Conservation (phyloP, 768 basidiomycete genomes). For the Kwoniella newhampshirensis region DNA sequence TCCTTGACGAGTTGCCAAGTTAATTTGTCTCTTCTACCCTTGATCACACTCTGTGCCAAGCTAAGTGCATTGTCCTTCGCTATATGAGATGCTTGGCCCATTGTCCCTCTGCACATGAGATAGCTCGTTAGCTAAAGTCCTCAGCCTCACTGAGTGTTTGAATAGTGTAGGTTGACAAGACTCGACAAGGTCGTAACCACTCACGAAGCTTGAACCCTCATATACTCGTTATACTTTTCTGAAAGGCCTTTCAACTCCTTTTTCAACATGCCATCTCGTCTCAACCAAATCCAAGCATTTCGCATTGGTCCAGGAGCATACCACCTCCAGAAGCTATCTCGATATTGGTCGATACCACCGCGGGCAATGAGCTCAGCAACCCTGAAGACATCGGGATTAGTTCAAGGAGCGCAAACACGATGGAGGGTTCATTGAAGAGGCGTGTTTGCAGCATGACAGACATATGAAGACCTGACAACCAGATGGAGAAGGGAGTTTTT, state of each 20-base stretch:
- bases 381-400: too few species aligned
- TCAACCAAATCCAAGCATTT: constrained; percentile 4
- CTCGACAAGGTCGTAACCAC: not conserved
- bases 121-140: too few species aligned
- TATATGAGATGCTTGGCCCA: constrained; percentile 14
- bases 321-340: constrained; percentile 2
- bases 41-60: constrained; percentile 9
- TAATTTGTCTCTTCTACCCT: constrained; percentile 14
- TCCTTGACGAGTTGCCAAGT: constrained; percentile 17
- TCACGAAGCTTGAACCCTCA: constrained; percentile 18
- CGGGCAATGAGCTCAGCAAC: constrained; percentile 14
- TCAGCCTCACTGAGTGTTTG: too few species aligned
- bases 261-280: constrained; percentile 2
- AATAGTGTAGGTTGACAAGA: not conserved
- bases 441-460: too few species aligned
- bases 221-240: constrained; percentile 13
- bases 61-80: constrained; percentile 14
- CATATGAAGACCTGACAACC: not conserved
- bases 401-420: too few species aligned
- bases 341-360: constrained; percentile 8
- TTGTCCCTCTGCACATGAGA: constrained; percentile 6
- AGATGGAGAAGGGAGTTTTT: not conserved
- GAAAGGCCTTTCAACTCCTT: constrained; percentile 3
- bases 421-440: too few species aligned
- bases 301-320: constrained; percentile 4